phyloP scores from a whole-genome alignment of 371 early-diverging fungal species.

The Coemansia sp. region DNA sequence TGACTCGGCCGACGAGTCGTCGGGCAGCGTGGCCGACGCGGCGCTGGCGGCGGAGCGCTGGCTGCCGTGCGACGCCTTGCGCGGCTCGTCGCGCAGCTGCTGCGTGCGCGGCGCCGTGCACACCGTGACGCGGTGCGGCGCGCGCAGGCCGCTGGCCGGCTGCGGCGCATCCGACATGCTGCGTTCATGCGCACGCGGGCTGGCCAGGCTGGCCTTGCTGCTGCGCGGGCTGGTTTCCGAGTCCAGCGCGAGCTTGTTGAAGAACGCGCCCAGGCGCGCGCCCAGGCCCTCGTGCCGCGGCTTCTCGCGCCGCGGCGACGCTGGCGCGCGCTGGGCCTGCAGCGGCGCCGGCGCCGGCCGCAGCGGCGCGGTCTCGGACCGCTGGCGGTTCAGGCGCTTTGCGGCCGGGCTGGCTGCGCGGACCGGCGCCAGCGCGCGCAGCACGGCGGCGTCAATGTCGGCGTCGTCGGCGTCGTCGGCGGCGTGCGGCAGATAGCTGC shows the following conservation, averaged over 20 bases:
- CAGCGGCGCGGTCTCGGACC: conserved; percentile 47
- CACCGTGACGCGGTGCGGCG: conserved; percentile 40
- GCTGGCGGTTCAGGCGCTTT: conserved; percentile 40
- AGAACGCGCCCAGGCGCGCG: conserved; percentile 45
- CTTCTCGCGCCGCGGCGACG: conserved; percentile 36
- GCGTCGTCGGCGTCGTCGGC: conserved; percentile 12
- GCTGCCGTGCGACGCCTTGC: conserved; percentile 47
- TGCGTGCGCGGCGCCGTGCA: conserved; percentile 8
- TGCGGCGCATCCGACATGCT: conserved; percentile 39
- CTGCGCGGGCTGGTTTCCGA: conserved; percentile 37
- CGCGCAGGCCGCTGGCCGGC: conserved; percentile 11
- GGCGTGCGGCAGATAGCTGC: conserved; percentile 43
- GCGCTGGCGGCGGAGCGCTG: conserved; percentile 33
- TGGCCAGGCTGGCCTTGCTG: conserved; percentile 11
- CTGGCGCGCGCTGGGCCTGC: conserved; percentile 29
- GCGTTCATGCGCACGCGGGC: conserved; percentile 37
- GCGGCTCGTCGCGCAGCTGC: conserved; percentile 26
- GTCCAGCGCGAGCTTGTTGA: conserved; percentile 45
- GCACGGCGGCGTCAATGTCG: conserved; percentile 14
- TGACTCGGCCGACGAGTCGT: conserved; percentile 14
- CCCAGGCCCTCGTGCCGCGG: conserved; percentile 42
- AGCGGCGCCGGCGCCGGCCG: conserved; percentile 17
- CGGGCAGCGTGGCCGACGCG: conserved; percentile 14
- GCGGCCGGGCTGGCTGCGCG: conserved; percentile 12
- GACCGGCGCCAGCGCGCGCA: conserved; percentile 21